phyloP scores from a whole-genome alignment of 2,329 filamentous ascomycete genomes.

The Ceratocystis cacaofunesta region DNA sequence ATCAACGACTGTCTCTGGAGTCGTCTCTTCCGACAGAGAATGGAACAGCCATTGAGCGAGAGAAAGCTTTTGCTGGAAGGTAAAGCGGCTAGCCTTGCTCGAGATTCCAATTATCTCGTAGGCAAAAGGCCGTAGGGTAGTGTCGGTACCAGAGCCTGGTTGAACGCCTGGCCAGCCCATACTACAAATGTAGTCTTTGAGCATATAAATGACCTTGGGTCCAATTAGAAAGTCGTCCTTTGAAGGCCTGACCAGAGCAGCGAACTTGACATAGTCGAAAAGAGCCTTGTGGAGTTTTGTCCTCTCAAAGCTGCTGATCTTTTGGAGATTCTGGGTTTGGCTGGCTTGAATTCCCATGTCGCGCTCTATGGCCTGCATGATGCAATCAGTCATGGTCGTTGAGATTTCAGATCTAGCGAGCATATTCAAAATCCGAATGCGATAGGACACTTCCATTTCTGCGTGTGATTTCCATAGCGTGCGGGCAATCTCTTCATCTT shows the following conservation, averaged over 20 bases:
- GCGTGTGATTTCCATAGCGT: too few species aligned
- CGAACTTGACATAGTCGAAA: too few species aligned
- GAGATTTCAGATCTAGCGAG: slow-evolving; percentile 63
- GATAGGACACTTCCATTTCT: too few species aligned
- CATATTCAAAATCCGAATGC: slow-evolving; percentile 60
- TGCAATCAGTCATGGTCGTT: slow-evolving; percentile 51
- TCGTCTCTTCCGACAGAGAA: slow-evolving; percentile 66
- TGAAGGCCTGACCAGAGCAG: too few species aligned
- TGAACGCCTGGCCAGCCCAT: too few species aligned
- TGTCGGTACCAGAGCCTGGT: slow-evolving; percentile 42
- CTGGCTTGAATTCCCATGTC: slow-evolving; percentile 1
- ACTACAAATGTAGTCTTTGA: too few species aligned
- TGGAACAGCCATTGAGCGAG: slow-evolving; percentile 62
- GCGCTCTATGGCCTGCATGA: slow-evolving; percentile 51
- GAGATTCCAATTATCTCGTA: slow-evolving; percentile 86
- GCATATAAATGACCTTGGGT: too few species aligned
- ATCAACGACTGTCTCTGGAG: slow-evolving; percentile 62
- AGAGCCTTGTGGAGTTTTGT: too few species aligned
- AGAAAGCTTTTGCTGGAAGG: slow-evolving; percentile 39
- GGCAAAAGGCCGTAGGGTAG: slow-evolving; percentile 58
- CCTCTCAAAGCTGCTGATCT: too few species aligned
- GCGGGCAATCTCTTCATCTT: slow-evolving; percentile 49
- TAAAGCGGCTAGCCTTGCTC: slow-evolving; percentile 46
- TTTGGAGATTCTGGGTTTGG: slow-evolving; percentile 16
- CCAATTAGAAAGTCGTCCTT: too few species aligned